Conservation (phyloP, 257 asterid species). For the Fraxinus americana region DNA sequence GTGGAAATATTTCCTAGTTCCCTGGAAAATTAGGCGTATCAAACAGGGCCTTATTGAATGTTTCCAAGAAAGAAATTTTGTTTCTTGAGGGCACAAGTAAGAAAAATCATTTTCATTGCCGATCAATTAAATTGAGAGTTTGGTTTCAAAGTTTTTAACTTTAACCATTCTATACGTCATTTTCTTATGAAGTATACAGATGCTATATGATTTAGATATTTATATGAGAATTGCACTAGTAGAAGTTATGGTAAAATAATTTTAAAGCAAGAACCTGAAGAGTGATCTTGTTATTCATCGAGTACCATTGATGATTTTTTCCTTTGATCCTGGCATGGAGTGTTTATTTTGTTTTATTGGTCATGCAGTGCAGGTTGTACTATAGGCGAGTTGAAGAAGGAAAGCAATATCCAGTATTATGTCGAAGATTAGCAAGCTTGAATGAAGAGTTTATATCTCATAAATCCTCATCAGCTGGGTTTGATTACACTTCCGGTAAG, state of each 20-base stretch:
- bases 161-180: too few relatives aligned
- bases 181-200: background rate
- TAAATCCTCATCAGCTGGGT: constrained; percentile 90
- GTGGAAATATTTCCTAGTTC: too few relatives aligned
- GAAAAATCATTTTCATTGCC: background rate
- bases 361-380: too few relatives aligned
- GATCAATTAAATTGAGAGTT: constrained; percentile 6
- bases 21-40: too few relatives aligned
- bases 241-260: background rate
- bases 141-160: too few relatives aligned
- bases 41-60: background rate
- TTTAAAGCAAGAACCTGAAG: too few relatives aligned
- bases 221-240: background rate
- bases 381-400: too few relatives aligned
- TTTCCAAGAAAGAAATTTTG: background rate
- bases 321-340: too few relatives aligned
- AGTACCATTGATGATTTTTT: too few relatives aligned
- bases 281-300: too few relatives aligned
- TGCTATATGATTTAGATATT: background rate
- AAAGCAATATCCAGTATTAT: constrained; percentile 78
- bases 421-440: constrained; percentile 82
- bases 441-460: constrained; percentile 80
- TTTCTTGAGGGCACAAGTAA: background rate
- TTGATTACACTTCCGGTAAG: constrained; percentile 85
- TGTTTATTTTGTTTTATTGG: too few relatives aligned